Evolutionary conservation across 306 rosid genomes (phyloP), one percentile per base, ranked within the genome.

Genomic region (Crotalaria pallida): DNA sequence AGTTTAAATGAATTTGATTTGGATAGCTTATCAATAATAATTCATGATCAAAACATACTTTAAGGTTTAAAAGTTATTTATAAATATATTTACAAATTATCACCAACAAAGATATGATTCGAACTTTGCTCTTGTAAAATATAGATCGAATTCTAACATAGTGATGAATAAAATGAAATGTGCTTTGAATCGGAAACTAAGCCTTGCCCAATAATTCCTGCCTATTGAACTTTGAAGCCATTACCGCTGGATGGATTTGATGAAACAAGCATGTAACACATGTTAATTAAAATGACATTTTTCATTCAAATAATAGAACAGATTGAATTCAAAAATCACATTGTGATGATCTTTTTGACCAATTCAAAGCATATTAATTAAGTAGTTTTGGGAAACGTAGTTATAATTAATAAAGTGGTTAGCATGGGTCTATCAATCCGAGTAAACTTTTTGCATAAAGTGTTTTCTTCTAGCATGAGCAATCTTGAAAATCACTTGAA

Each of bases 401-500:
- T 55, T 38, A 22, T 24, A 36, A 8, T 55, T 38, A 22, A 69
- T 11, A 17, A 55, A 69, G 34, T 44, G 55, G 57, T 41, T 40
- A 43, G 18, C 17, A 58, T 16, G 68, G 22, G 58, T 45, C 57
- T 50, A 18, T 51, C 22, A 19, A 51, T 51, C 0, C 21, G 29
- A 43, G 43, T 58, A 58, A 55, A 53, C 41, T 44, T 19, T 9
- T 3, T 29, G 61, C 23, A 49, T 23, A 24, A 16, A 33, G 45
- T 67, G 50, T 21, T 6, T 34, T 0, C 47, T 49, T 65, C 27
- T 26, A 45, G 49, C 27, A 34, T 3, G 52, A 63, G 22, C 56
- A 67, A 38, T 51, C 19, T 51, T 73, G 65, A 51, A 57, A 60
- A 61, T 50, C 51, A 55, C 33, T 56, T 55, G 48, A 44, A 56